phyloP scores from a whole-genome alignment of 495 filamentous ascomycete genomes.

The Lasiosphaeris hirsuta region DNA sequence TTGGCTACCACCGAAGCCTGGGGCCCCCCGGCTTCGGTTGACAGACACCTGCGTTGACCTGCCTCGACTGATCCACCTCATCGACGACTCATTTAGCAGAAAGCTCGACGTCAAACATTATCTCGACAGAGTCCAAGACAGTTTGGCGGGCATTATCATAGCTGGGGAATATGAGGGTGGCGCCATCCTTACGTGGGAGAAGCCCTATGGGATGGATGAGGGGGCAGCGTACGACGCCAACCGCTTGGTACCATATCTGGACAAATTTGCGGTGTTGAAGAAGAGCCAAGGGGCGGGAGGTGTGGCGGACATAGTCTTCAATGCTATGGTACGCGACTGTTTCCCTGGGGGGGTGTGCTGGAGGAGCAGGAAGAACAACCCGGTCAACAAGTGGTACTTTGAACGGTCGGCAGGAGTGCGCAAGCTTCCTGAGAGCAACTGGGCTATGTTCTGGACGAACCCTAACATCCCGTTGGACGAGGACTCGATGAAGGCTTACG shows the following conservation, averaged over 20 bases:
- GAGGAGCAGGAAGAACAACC: constrained; percentile 76
- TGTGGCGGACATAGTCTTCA: constrained; percentile 93
- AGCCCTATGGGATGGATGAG: constrained; percentile 56
- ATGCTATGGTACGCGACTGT: constrained; percentile 84
- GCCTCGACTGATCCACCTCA: constrained; percentile 74
- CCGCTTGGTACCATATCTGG: constrained; percentile 83
- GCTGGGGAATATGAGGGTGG: constrained; percentile 97
- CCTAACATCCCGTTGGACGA: constrained; percentile 50
- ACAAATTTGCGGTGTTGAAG: constrained; percentile 95
- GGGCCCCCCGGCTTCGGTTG: constrained; percentile 53
- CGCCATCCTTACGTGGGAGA: constrained; percentile 93
- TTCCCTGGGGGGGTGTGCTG: constrained; percentile 80
- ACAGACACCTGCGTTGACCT: constrained; percentile 80
- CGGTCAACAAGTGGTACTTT: constrained; percentile 95
- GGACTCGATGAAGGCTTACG: constrained; percentile 71
- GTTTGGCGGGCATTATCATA: constrained; percentile 85
- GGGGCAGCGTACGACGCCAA: constrained; percentile 50
- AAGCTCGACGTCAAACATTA: constrained; percentile 83
- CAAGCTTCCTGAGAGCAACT: constrained; percentile 72
- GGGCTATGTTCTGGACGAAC: constrained; percentile 99
- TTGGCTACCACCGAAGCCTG: constrained; percentile 63
- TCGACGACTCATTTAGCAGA: constrained; percentile 90
- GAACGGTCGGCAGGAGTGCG: constrained; percentile 79
- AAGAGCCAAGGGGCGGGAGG: constrained; percentile 85
- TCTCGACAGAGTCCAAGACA: constrained; percentile 67